phyloP scores from a whole-genome alignment of 441 rosid genomes.

The Pelargonium fulgidum region DNA sequence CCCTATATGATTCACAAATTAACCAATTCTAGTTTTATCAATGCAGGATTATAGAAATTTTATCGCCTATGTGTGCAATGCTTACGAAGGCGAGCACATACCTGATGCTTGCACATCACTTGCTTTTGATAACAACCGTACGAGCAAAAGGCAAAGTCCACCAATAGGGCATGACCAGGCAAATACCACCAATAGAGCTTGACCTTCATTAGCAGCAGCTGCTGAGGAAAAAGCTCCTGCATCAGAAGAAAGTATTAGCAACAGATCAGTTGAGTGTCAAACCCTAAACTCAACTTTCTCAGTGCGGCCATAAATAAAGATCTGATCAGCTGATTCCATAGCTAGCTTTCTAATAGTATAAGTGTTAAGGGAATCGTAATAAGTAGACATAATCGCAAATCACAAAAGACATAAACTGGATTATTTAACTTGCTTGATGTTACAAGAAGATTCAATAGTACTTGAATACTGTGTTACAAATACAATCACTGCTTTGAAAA shows the following conservation, averaged over 20 bases:
- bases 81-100: neutral
- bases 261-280: too few species aligned
- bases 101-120: neutral
- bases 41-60: slow-evolving; percentile 6
- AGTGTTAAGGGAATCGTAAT: too few species aligned
- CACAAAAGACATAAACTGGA: neutral
- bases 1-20: neutral
- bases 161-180: too few species aligned
- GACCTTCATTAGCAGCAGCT: neutral
- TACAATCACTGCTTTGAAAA: neutral
- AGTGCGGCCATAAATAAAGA: neutral
- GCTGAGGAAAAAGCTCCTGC: slow-evolving; percentile 2
- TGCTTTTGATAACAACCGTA: neutral
- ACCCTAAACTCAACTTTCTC: too few species aligned
- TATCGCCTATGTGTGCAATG: neutral
- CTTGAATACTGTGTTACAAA: too few species aligned
- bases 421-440: too few species aligned
- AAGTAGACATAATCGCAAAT: too few species aligned
- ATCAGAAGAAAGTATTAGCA: neutral
- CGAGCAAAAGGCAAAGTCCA: neutral
- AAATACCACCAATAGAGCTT: neutral
- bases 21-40: neutral
- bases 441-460: too few species aligned
- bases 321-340: neutral
- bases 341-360: neutral